Percentiles rank a stretch among this genome's conserved stretches.
Conservation (phyloP, 2,329 filamentous ascomycete species). For the Fonsecaea nubica region DNA sequence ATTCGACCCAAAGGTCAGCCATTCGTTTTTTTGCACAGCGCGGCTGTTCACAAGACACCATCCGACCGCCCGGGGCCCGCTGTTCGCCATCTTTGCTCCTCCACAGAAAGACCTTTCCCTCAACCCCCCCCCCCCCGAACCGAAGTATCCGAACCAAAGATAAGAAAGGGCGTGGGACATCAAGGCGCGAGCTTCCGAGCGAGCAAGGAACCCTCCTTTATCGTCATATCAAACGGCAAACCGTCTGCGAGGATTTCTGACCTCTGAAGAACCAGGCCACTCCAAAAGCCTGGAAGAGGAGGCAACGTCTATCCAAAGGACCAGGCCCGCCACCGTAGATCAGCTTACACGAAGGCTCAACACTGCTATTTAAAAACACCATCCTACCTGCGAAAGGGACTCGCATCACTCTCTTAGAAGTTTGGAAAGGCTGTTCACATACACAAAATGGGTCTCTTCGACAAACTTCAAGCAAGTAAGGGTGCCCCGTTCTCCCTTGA, state of each 20-base stretch:
- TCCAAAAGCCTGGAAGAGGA: not conserved
- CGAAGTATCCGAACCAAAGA: constrained; percentile 11
- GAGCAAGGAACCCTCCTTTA: not conserved
- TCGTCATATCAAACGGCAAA: not conserved
- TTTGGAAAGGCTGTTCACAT: not conserved
- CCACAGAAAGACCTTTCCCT: not conserved
- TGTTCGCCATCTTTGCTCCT: not conserved
- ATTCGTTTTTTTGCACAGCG: not conserved
- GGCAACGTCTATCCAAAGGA: not conserved
- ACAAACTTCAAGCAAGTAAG: constrained; percentile 60
- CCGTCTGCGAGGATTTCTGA: not conserved
- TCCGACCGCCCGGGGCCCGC: not conserved
- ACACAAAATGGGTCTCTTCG: constrained; percentile 56
- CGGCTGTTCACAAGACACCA: constrained; percentile 4
- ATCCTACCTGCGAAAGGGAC: not conserved
- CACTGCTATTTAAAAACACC: not conserved
- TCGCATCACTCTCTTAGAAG: not conserved
- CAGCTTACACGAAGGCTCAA: constrained; percentile 19
- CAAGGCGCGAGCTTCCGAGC: constrained; percentile 3
- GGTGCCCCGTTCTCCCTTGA: constrained; percentile 27
- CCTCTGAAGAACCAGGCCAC: not conserved
- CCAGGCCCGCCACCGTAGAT: not conserved
- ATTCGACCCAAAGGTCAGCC: constrained; percentile 8
- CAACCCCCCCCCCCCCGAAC: not conserved
- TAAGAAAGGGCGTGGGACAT: not conserved